phyloP scores from a whole-genome alignment of 202 grass and related monocot species.

The Musa balbisiana region DNA sequence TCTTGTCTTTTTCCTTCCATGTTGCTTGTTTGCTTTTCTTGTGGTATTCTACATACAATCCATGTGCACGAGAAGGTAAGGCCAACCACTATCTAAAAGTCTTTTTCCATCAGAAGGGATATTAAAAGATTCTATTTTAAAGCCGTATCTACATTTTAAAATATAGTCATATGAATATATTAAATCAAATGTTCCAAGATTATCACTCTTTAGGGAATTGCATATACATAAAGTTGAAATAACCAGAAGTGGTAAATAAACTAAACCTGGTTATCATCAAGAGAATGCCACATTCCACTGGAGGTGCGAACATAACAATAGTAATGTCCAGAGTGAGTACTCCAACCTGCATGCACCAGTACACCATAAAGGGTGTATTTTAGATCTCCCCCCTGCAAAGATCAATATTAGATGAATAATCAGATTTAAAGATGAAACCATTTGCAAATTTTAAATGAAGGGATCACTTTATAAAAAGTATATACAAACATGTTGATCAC shows the following conservation, averaged over 20 bases:
- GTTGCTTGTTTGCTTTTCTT: background rate
- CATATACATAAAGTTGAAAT: slow-evolving; percentile 10
- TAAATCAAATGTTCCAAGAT: background rate
- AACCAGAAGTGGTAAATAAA: slow-evolving; percentile 13
- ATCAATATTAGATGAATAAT: slow-evolving; percentile 9
- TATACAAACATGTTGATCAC: slow-evolving; percentile 66
- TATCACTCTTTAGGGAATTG: background rate
- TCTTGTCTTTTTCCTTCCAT: background rate
- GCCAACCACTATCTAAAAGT: too few species aligned
- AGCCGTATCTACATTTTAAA: too few species aligned
- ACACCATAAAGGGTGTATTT: slow-evolving; percentile 96
- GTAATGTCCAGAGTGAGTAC: slow-evolving; percentile 89
- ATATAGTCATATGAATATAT: background rate
- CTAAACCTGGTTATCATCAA: slow-evolving; percentile 94
- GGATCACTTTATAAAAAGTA: slow-evolving; percentile 2
- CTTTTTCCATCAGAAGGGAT: too few species aligned
- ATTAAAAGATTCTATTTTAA: too few species aligned
- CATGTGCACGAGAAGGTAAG: background rate
- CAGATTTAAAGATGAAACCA: background rate
- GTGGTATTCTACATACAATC: background rate
- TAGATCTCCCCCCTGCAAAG: slow-evolving; percentile 49
- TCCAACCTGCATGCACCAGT: slow-evolving; percentile 90
- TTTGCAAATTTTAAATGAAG: background rate
- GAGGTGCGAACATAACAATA: slow-evolving; percentile 94
- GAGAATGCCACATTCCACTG: slow-evolving; percentile 96